Evolutionary conservation across 768 basidiomycete genomes (phyloP), one percentile per base, ranked within the genome.

Genomic region (Termitomyces sp.): DNA sequence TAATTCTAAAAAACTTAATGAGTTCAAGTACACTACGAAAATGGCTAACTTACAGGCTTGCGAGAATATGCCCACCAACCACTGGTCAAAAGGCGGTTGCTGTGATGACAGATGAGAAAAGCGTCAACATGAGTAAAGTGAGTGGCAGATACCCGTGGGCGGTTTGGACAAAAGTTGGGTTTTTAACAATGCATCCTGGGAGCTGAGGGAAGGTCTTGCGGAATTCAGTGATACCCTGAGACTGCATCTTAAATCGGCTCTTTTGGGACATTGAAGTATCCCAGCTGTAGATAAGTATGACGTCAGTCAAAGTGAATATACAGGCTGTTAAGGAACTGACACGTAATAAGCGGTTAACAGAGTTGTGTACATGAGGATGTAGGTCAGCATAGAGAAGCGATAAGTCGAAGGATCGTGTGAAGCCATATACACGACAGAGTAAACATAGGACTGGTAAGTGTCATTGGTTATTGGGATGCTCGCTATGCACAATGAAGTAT

Each of bases 381-480:
- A 89, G 9, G 80, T 82, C 22, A 79, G 78, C 5, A 88, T 90
- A 6, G 92, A 87, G 80, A 94, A 98, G 40, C 78, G 83, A 76
- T 98, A 98, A 59, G 82, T 83, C 18, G 85, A 81, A 2, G 95
- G 92, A 59, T 97, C 86, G 71, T 93, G 90, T 4, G 92, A 88
- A n/a, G 92, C 89, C 92, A 99, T 98, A 78, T 94, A 98, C 53
- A 99, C 87, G 53, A 95, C 90, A 12, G 96, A 95, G 79, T 98
- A 99, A 63, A 92, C 91, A 69, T 99, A 99, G 45, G 95, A 94
- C 89, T 91, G 58, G 35, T 20, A 59, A 35, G 26, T 6, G 38
- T 32, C n/a, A 2, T 16, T 28, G 30, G 30, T 30, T 6, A 30
- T 30, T 30, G 30, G 30, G 58, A 60, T 58, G 28, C 45, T 36